A percentile compares a stretch with the other conserved stretches of the same genome.
phyloP scores from a whole-genome alignment of 306 rosid species.

The Spatholobus suberectus region DNA sequence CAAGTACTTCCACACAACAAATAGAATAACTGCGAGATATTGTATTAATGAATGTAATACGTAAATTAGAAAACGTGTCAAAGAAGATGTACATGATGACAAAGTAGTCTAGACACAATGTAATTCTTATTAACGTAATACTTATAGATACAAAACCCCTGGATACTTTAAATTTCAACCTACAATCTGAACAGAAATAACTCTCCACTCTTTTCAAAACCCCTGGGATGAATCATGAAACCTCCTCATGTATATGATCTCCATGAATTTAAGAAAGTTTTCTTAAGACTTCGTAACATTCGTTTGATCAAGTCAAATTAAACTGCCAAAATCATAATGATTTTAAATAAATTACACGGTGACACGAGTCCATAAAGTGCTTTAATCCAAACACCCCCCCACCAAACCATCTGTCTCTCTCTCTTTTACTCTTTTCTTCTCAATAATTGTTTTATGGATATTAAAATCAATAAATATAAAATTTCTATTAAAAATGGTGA shows the following conservation, averaged over 20 bases:
- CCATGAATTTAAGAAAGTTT: neutral
- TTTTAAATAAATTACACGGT: neutral
- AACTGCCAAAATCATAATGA: neutral
- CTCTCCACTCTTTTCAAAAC: neutral
- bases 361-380: too few species aligned
- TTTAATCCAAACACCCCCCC: too few species aligned
- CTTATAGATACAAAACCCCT: too few species aligned
- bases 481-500: too few species aligned
- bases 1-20: too few species aligned
- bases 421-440: too few species aligned
- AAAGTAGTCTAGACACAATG: neutral
- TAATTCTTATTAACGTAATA: too few species aligned
- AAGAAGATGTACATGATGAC: neutral
- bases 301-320: neutral
- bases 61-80: neutral
- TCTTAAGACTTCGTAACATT: neutral
- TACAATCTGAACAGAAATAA: neutral
- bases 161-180: too few species aligned
- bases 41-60: neutral
- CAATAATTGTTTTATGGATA: too few species aligned
- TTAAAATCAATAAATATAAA: too few species aligned
- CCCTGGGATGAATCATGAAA: neutral
- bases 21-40: neutral
- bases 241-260: neutral
- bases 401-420: too few species aligned